These are phyloP conservation scores for Irpex lacteus DNA, from an alignment of 1,284 basidiomycete genomes.

Conservation along the genomic window DNA sequence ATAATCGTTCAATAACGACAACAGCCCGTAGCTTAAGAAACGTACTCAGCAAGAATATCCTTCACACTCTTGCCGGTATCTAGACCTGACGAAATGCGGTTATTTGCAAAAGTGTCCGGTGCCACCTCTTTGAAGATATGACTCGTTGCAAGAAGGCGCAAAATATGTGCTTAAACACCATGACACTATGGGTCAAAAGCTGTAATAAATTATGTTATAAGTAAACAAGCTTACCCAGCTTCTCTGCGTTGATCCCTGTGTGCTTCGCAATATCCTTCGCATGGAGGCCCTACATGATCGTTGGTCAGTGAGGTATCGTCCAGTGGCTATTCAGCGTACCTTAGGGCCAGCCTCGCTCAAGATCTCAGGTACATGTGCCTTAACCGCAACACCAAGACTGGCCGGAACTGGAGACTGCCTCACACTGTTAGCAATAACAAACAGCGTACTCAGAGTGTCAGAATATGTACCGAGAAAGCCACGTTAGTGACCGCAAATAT, in stretches of 20 bases:
- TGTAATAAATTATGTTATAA: neutral
- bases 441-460: neutral
- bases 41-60: neutral
- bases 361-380: neutral
- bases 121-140: slow-evolving; percentile 40
- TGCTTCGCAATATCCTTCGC: slow-evolving; percentile 33
- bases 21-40: neutral
- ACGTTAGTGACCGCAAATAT: neutral
- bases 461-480: neutral
- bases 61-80: slow-evolving; percentile 37
- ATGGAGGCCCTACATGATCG: slow-evolving; percentile 29
- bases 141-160: slow-evolving; percentile 38
- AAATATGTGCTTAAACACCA: slow-evolving; percentile 29
- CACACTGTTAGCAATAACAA: neutral
- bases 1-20: no score
- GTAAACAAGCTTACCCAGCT: slow-evolving; percentile 28
- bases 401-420: neutral
- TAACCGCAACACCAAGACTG: neutral
- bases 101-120: slow-evolving; percentile 43
- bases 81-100: slow-evolving; percentile 37
- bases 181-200: neutral
- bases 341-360: slow-evolving; percentile 1
- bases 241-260: slow-evolving; percentile 27
- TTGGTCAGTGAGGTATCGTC: neutral
- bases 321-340: neutral